Conservation (phyloP, 768 basidiomycete species). For the Lentinula lateritia region DNA sequence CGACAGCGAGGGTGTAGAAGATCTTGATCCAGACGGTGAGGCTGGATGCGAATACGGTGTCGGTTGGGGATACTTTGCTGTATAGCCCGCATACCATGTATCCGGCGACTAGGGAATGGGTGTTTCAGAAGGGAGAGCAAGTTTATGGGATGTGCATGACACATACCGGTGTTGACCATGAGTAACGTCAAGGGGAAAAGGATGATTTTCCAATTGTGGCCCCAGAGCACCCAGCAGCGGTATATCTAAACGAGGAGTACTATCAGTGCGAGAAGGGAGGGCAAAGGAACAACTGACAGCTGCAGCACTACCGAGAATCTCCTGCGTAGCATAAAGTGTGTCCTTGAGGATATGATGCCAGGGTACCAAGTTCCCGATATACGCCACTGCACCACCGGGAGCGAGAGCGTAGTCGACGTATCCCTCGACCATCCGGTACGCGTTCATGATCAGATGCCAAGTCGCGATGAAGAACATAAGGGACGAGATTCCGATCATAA, state of each 20-base stretch:
- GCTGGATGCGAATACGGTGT: conserved; percentile 11
- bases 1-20: conserved; percentile 15
- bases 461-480: conserved; percentile 15
- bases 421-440: conserved; percentile 10
- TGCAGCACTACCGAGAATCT: conserved; percentile 13
- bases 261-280: background rate
- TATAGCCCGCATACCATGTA: conserved; percentile 12
- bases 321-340: conserved; percentile 13
- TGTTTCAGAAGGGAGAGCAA: background rate
- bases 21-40: conserved; percentile 14
- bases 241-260: conserved; percentile 11
- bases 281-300: conserved; percentile 5
- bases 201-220: conserved; percentile 7
- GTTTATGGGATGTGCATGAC: background rate
- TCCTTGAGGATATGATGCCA: conserved; percentile 18
- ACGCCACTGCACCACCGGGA: conserved; percentile 13
- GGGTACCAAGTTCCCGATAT: conserved; percentile 8
- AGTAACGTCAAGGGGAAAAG: conserved; percentile 12
- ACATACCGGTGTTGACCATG: conserved; percentile 9
- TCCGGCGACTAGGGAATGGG: conserved; percentile 10
- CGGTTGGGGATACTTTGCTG: conserved; percentile 3
- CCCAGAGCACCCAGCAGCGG: conserved; percentile 17
- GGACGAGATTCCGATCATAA: conserved; percentile 11
- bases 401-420: conserved; percentile 6
- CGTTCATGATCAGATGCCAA: conserved; percentile 13